Conservation (phyloP, 495 filamentous ascomycete species). For the Xylaria castorea region DNA sequence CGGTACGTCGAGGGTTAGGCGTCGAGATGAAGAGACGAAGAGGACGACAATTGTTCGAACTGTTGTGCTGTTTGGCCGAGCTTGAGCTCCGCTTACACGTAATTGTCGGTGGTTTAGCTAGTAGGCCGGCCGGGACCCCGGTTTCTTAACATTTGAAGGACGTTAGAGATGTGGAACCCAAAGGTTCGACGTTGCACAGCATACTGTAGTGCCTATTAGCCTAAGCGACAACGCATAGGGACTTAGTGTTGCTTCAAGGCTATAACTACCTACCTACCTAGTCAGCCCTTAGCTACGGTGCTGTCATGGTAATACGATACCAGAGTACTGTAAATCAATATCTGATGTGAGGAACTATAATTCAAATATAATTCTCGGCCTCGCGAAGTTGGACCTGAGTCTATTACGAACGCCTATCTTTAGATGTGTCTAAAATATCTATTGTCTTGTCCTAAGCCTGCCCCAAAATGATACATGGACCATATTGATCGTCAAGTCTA, state of each 20-base stretch:
- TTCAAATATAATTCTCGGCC: background rate
- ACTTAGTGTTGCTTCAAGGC: background rate
- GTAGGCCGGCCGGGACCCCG: background rate
- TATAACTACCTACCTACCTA: no score
- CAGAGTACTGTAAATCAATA: background rate
- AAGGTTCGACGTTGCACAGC: background rate
- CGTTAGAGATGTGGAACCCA: background rate
- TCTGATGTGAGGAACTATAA: background rate
- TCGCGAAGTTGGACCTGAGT: background rate
- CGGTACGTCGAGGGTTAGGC: background rate
- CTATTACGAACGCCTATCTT: background rate
- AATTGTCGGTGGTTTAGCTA: background rate
- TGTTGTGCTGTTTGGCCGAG: background rate
- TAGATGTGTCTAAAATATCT: background rate
- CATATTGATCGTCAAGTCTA: background rate
- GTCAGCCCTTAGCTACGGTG: background rate
- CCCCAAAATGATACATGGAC: background rate
- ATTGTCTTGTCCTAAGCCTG: background rate
- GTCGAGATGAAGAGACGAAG: background rate
- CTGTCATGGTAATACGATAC: background rate
- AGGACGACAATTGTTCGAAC: background rate
- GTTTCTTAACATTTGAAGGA: background rate
- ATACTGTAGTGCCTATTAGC: background rate
- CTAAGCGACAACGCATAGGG: background rate
- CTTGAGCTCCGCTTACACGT: conserved; percentile 3